Conservation (phyloP, 2,329 filamentous ascomycete genomes). For the Epichloe uncinata region DNA sequence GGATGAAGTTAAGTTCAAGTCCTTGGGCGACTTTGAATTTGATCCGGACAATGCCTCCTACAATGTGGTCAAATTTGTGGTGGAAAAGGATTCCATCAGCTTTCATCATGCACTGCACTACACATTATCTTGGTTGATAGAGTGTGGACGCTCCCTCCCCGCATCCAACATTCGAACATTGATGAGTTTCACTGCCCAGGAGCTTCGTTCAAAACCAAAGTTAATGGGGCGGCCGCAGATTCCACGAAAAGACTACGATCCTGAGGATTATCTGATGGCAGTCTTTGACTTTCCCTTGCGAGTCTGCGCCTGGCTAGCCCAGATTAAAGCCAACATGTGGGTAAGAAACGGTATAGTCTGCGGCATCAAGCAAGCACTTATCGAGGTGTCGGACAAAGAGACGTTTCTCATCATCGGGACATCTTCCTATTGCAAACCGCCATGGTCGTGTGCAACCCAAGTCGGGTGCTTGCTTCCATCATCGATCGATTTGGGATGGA, state of each 20-base stretch:
- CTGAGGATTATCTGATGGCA: slow-evolving; percentile 72
- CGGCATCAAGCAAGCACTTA: slow-evolving; percentile 93
- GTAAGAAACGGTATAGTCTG: slow-evolving; percentile 94
- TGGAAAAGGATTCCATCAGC: slow-evolving; percentile 83
- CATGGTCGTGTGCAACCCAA: slow-evolving; percentile 72
- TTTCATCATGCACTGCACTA: slow-evolving; percentile 97
- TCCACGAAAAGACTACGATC: slow-evolving; percentile 40
- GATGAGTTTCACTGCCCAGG: slow-evolving; percentile 57
- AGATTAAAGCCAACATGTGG: slow-evolving; percentile 99
- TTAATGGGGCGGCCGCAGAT: slow-evolving; percentile 47
- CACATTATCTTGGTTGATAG: slow-evolving; percentile 88
- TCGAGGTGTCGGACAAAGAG: slow-evolving; percentile 73
- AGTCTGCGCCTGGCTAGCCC: slow-evolving; percentile 90
- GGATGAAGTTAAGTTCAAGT: slow-evolving; percentile 72
- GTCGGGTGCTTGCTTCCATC: slow-evolving; percentile 73
- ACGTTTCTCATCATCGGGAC: slow-evolving; percentile 88
- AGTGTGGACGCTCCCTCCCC: slow-evolving; percentile 68
- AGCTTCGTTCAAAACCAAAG: slow-evolving; percentile 52
- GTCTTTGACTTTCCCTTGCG: slow-evolving; percentile 88
- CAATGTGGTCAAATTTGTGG: slow-evolving; percentile 70
- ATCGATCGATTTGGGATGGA: slow-evolving; percentile 85
- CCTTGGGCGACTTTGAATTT: slow-evolving; percentile 66
- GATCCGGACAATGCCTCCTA: slow-evolving; percentile 45
- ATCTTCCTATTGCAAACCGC: slow-evolving; percentile 89
- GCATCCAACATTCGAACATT: slow-evolving; percentile 52